phyloP scores from a whole-genome alignment of 768 basidiomycete genomes.

The Grammothele lineata region DNA sequence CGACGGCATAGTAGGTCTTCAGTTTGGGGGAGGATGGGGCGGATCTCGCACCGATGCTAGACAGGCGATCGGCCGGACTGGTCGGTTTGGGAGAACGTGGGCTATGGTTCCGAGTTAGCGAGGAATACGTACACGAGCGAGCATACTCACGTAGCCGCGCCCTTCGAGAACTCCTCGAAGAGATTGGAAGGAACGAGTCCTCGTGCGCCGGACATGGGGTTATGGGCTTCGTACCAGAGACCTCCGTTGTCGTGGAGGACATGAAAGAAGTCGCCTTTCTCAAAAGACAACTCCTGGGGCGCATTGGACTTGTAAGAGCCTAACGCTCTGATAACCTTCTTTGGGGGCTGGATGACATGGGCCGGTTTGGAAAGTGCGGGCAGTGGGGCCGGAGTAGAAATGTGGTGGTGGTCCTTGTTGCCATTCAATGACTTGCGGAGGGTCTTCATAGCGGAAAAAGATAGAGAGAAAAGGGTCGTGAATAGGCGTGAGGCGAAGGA shows the following conservation, averaged over 20 bases:
- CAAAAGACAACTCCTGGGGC: constrained; percentile 85
- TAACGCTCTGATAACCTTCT: constrained; percentile 92
- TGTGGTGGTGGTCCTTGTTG: constrained; percentile 59
- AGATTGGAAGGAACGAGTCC: constrained; percentile 83
- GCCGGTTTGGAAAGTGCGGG: constrained; percentile 68
- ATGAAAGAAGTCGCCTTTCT: constrained; percentile 97
- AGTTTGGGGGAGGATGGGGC: constrained; percentile 31
- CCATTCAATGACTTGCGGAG: constrained; percentile 78
- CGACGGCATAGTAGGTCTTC: constrained; percentile 88
- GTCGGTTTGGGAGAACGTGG: constrained; percentile 15
- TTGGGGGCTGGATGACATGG: constrained; percentile 74
- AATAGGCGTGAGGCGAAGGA: constrained; percentile 23
- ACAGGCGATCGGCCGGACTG: constrained; percentile 11
- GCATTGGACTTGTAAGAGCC: constrained; percentile 58
- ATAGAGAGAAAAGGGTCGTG: constrained; percentile 21
- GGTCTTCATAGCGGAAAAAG: constrained; percentile 60
- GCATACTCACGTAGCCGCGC: constrained; percentile 50
- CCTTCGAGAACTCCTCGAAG: constrained; percentile 91
- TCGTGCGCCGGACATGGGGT: constrained; percentile 86
- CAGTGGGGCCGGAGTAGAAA: constrained; percentile 65
- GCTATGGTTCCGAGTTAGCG: constrained; percentile 3
- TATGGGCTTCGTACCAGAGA: constrained; percentile 90
- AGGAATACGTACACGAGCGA: neutral
- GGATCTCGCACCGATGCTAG: constrained; percentile 3
- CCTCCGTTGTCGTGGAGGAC: constrained; percentile 69